Percentiles rank a stretch among this genome's conserved stretches.
Conservation (phyloP, 78 protist genomes). For the slime mould (Dictyostelium discoideum) region DNA sequence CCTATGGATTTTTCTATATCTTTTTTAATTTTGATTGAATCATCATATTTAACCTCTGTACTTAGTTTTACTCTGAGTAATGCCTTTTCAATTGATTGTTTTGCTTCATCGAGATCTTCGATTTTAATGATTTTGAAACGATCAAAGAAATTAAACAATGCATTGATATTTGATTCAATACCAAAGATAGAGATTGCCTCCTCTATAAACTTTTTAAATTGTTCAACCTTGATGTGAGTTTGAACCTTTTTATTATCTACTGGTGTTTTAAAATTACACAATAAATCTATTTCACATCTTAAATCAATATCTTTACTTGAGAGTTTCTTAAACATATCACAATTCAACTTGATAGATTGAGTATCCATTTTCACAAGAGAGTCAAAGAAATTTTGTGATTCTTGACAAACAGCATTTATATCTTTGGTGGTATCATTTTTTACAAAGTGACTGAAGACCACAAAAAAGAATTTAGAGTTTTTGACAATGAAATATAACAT, state of each 20-base stretch:
- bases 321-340: slow-evolving; percentile 10
- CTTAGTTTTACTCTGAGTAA: background rate
- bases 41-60: background rate
- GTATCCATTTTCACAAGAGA: background rate
- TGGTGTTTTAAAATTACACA: background rate
- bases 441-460: background rate
- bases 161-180: background rate
- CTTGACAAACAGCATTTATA: background rate
- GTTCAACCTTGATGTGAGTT: background rate
- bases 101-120: background rate
- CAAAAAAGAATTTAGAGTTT: background rate
- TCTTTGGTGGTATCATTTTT: background rate
- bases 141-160: background rate
- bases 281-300: background rate
- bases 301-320: background rate
- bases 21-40: background rate
- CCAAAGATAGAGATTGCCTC: slow-evolving; percentile 42
- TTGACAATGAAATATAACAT: background rate
- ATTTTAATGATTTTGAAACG: background rate
- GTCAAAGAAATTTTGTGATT: background rate
- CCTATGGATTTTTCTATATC: background rate
- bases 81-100: background rate
- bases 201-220: slow-evolving; percentile 3
- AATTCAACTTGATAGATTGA: background rate
- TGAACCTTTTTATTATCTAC: background rate